These are phyloP conservation scores for Blastosporella zonata DNA, from an alignment of 1,284 basidiomycete genomes.

Conservation along the genomic window DNA sequence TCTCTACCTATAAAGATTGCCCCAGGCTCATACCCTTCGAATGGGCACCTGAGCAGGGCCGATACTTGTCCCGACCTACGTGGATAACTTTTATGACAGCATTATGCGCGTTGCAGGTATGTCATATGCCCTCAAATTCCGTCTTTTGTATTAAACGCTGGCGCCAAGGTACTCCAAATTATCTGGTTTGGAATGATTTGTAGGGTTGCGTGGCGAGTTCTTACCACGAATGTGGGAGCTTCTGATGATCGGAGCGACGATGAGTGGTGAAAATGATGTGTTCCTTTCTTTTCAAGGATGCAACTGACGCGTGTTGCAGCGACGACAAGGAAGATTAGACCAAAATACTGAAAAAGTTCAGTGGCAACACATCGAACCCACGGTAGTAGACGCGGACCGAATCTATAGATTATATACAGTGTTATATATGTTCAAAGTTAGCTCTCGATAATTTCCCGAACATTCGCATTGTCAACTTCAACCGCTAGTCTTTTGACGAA, in stretches of 20 bases:
- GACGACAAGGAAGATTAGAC: conserved; percentile 18
- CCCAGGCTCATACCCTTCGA: conserved; percentile 46
- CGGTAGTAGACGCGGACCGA: conserved; percentile 6
- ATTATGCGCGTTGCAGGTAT: conserved; percentile 64
- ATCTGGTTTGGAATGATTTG: conserved; percentile 88
- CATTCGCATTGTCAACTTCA: no score
- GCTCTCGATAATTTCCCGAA: conserved; percentile 1
- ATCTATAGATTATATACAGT: conserved; percentile 10
- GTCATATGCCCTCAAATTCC: neutral
- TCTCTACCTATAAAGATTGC: conserved; percentile 53
- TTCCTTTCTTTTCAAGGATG: neutral
- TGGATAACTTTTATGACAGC: conserved; percentile 53
- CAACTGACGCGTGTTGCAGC: conserved; percentile 7
- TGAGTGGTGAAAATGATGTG: conserved; percentile 49
- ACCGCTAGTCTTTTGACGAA: no score
- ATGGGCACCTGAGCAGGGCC: conserved; percentile 61
- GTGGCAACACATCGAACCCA: conserved; percentile 1
- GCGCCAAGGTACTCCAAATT: conserved; percentile 61
- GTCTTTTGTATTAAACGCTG: neutral
- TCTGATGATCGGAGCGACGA: conserved; percentile 87
- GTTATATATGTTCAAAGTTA: neutral
- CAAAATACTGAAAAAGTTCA: neutral
- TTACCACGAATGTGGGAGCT: conserved; percentile 72
- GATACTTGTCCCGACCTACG: conserved; percentile 49
- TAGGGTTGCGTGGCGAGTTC: conserved; percentile 76